Percentiles rank a stretch among this genome's conserved stretches.
phyloP scores from a whole-genome alignment of 768 basidiomycete species.

The Tephrocybe sp. region DNA sequence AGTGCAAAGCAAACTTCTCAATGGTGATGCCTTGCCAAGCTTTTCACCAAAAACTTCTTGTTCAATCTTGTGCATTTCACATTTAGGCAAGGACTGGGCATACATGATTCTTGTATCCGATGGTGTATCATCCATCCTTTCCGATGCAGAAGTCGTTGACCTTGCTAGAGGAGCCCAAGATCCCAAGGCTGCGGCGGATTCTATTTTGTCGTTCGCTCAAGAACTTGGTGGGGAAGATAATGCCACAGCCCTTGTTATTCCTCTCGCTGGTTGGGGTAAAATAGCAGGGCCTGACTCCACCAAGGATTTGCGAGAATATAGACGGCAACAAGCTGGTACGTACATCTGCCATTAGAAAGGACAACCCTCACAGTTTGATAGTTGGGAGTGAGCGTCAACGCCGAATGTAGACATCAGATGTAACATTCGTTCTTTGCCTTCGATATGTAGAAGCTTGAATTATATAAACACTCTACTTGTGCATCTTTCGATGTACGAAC shows the following conservation, averaged over 20 bases:
- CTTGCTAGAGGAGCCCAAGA: conserved; percentile 69
- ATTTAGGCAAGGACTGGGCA: conserved; percentile 75
- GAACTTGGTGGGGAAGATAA: conserved; percentile 90
- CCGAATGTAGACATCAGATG: conserved; percentile 47
- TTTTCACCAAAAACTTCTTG: too few relatives aligned
- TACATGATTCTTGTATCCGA: conserved; percentile 90
- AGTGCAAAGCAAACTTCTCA: conserved; percentile 68
- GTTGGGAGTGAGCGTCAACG: conserved; percentile 66
- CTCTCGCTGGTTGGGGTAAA: conserved; percentile 89
- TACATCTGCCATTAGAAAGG: conserved; percentile 2
- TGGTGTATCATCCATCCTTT: conserved; percentile 86
- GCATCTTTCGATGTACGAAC: too few relatives aligned
- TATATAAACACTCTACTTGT: too few relatives aligned
- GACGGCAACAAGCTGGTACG: conserved; percentile 62
- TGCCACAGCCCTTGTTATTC: conserved; percentile 85
- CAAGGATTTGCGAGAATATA: conserved; percentile 77
- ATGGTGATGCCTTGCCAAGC: conserved; percentile 55
- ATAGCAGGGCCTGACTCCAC: conserved; percentile 79
- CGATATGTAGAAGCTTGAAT: too few relatives aligned
- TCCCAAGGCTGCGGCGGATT: conserved; percentile 79
- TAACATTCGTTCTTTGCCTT: not conserved
- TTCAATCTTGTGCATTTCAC: not conserved
- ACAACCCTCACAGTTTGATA: conserved; percentile 19
- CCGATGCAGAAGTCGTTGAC: conserved; percentile 93
- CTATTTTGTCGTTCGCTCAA: conserved; percentile 83